A percentile compares a stretch with the other conserved stretches of the same genome.
Conservation (phyloP, 257 asterid genomes). For the Lycium barbarum region DNA sequence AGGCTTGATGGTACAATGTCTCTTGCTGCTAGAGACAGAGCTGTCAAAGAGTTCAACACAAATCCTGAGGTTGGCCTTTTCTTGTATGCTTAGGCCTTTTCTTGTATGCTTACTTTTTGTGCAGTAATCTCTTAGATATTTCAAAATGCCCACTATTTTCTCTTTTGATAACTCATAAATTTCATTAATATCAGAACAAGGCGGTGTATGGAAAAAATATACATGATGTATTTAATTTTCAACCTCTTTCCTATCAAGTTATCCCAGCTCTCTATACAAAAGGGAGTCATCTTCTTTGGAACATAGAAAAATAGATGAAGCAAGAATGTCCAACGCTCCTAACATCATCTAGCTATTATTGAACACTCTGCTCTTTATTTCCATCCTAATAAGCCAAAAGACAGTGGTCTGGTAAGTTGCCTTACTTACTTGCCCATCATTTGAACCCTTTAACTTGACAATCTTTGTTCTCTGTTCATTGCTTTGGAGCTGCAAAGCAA, state of each 20-base stretch:
- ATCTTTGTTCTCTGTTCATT: background rate
- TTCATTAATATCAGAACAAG: conserved; percentile 17
- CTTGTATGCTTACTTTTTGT: conserved; percentile 28
- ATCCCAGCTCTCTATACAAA: background rate
- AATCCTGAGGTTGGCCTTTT: conserved; percentile 72
- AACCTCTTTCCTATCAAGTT: conserved; percentile 11
- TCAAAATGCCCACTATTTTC: background rate
- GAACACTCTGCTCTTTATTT: background rate
- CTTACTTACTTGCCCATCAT: conserved; percentile 8
- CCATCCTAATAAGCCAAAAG: background rate
- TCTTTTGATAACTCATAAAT: background rate
- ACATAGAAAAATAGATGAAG: background rate
- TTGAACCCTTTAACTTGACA: conserved; percentile 10
- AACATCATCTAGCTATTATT: background rate
- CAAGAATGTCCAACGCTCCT: background rate
- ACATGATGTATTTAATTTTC: conserved; percentile 10
- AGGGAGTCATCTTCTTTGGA: conserved; percentile 18
- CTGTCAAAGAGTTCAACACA: conserved; percentile 89
- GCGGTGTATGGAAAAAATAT: background rate
- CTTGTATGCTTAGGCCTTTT: conserved; percentile 34
- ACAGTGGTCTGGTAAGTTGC: background rate
- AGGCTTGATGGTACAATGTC: conserved; percentile 99
- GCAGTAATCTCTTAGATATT: conserved; percentile 10
- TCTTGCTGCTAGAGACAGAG: conserved; percentile 90
- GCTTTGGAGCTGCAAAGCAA: conserved; percentile 16